These are phyloP conservation scores for Periglandula ipomoeae DNA, from an alignment of 2,329 filamentous ascomycete species.

Conservation along the genomic window DNA sequence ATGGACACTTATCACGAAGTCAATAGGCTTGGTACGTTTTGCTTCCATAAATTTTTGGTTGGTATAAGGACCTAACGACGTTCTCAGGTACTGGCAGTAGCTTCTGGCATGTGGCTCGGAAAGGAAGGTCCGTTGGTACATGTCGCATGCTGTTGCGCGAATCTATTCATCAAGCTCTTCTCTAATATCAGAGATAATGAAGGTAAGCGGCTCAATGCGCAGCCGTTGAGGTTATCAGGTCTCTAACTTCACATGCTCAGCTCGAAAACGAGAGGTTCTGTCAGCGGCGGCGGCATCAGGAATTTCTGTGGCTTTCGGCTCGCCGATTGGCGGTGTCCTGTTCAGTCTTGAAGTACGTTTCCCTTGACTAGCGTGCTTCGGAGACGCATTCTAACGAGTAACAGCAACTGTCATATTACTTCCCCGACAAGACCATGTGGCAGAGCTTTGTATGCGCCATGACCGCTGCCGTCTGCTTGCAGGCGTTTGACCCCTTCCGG, in stretches of 20 bases:
- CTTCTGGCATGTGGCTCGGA: slow-evolving; percentile 91
- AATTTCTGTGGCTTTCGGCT: slow-evolving; percentile 89
- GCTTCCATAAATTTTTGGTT: neutral
- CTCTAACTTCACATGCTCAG: slow-evolving; percentile 30
- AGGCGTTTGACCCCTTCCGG: slow-evolving; percentile 88
- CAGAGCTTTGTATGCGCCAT: slow-evolving; percentile 98
- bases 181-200: slow-evolving; percentile 74
- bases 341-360: slow-evolving; percentile 76
- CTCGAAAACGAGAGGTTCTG: slow-evolving; percentile 84
- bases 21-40: slow-evolving; percentile 64
- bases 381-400: neutral
- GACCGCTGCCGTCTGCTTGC: slow-evolving; percentile 91
- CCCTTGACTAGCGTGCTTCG: neutral
- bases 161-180: slow-evolving; percentile 87
- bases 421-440: slow-evolving; percentile 99
- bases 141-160: slow-evolving; percentile 93
- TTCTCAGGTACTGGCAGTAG: slow-evolving; percentile 71
- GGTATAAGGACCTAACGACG: slow-evolving; percentile 2
- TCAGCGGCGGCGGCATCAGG: slow-evolving; percentile 88
- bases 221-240: neutral
- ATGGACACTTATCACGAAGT: slow-evolving; percentile 88
- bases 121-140: slow-evolving; percentile 95
- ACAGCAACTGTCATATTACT: slow-evolving; percentile 92
- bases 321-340: slow-evolving; percentile 86
- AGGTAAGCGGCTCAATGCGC: slow-evolving; percentile 39